Evolutionary conservation across 768 basidiomycete genomes (phyloP).

Genomic region (Piloderma croceum): DNA sequence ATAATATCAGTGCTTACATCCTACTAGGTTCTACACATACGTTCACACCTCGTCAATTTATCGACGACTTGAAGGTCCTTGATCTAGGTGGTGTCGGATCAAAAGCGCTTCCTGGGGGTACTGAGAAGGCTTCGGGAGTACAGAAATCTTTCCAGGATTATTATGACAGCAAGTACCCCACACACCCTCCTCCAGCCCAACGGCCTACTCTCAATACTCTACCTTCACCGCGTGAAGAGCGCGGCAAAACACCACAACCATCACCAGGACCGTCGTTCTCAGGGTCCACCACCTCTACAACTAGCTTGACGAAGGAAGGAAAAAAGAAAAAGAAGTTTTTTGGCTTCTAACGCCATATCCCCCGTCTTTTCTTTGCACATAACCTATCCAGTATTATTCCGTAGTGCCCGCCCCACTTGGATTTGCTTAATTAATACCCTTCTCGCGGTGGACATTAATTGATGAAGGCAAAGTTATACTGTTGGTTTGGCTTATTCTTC

Average conservation of each 20-base stretch:
- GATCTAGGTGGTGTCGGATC: slow-evolving; percentile 87
- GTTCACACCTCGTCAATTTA: slow-evolving; percentile 74
- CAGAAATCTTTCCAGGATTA: slow-evolving; percentile 63
- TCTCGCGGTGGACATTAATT: no score
- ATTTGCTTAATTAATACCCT: no score
- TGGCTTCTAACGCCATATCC: slow-evolving; percentile 62
- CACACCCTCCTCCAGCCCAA: slow-evolving; percentile 54
- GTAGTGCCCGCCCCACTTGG: no score
- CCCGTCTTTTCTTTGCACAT: neutral
- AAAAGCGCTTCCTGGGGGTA: slow-evolving; percentile 61
- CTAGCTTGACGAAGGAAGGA: slow-evolving; percentile 48
- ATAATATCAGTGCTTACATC: slow-evolving; percentile 4
- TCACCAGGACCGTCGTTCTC: slow-evolving; percentile 38
- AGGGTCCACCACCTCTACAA: slow-evolving; percentile 45
- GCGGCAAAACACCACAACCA: slow-evolving; percentile 15
- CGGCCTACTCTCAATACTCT: slow-evolving; percentile 30
- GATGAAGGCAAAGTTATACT: no score
- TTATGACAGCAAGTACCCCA: slow-evolving; percentile 77
- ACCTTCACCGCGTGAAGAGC: slow-evolving; percentile 29
- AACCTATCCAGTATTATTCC: no score
- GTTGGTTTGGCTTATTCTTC: no score
- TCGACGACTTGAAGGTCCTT: slow-evolving; percentile 82
- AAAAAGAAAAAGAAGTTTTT: slow-evolving; percentile 79
- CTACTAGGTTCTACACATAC: slow-evolving; percentile 82
- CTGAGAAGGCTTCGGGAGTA: slow-evolving; percentile 40